phyloP scores from a whole-genome alignment of 331 rosid species.

The Pyrus hybrid region DNA sequence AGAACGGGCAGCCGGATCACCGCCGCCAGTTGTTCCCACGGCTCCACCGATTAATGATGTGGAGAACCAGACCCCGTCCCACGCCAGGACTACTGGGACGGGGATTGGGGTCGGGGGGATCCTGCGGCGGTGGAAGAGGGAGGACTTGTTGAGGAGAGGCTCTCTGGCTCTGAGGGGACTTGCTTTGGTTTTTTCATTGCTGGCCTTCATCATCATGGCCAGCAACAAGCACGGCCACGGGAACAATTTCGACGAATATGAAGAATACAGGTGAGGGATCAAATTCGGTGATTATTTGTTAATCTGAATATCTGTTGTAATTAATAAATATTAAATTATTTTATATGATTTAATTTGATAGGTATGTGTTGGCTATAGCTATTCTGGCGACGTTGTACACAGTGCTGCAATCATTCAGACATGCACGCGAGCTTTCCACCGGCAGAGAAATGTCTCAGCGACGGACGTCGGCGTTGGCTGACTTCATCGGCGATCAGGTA shows the following conservation, averaged over 20 bases:
- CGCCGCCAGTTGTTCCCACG: not conserved
- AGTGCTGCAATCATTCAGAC: constrained; percentile 35
- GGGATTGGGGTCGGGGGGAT: constrained; percentile 17
- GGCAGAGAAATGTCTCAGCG: constrained; percentile 24
- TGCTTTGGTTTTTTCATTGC: constrained; percentile 50
- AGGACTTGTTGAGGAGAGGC: constrained; percentile 49
- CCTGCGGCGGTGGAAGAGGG: constrained; percentile 52
- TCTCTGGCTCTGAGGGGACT: constrained; percentile 49
- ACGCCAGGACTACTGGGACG: not conserved
- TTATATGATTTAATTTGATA: constrained; percentile 1
- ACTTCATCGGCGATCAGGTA: constrained; percentile 79
- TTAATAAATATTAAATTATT: no score
- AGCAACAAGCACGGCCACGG: constrained; percentile 52
- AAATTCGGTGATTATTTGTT: no score
- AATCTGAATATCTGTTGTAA: no score
- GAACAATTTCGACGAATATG: constrained; percentile 46
- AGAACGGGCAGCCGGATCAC: not conserved
- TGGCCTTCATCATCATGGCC: constrained; percentile 47
- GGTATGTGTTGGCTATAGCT: constrained; percentile 52
- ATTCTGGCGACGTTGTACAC: constrained; percentile 47
- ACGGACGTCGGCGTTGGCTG: constrained; percentile 28
- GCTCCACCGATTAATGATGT: constrained; percentile 8
- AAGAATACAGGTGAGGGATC: constrained; percentile 51
- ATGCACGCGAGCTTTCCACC: constrained; percentile 37
- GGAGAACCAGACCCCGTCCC: not conserved